Evolutionary conservation across 805 yeast species (phyloP), one percentile per base, ranked within the genome.

Genomic region (Ogataea salicorniae): DNA sequence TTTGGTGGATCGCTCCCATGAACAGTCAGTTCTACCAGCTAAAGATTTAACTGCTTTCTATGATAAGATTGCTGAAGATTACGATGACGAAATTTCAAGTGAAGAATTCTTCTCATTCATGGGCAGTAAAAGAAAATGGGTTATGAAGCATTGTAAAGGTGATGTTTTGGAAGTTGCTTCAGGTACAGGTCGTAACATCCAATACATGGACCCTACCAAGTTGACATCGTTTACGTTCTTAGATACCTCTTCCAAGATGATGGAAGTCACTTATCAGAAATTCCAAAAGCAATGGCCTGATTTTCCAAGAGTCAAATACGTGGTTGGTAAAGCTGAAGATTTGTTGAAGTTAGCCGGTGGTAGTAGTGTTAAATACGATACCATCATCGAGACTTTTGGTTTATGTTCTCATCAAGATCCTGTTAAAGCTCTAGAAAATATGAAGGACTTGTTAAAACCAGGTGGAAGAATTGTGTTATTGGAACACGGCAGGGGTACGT

Each of bases 361-460:
- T 17, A 45, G 50, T 18, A 57, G 57, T 5, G 74, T 84, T 50
- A 82, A 82, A 60, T 94, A 92, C 62, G 99, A 94, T 62, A 91
- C 97, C 0, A 84, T 94, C 22, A 76, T 87, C 42, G 98, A 94
- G 66, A 87, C 97, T 0, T 94, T 94, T 69, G 99, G 99, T 0
- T 71, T 94, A 41, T 94, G 99, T 68, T 91, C 98, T 0, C 97
- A 94, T 61, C 84, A 91, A 56, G 95, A 94, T 61, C 99, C 99
- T 0, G 89, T 87, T 1, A 71, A 69, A 49, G 95, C 96, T 0
- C 70, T 94, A 58, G 69, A 81, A 51, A 88, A 87, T 59, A 87
- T 94, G 81, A 72, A 76, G 15, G 58, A 70, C 26, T 67, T 94
- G 37, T 74, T 94, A 54, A 86, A 84, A 58, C 96, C 97, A 0